Conservation (phyloP, 2,329 filamentous ascomycete genomes). For the Fusarium burgessii region DNA sequence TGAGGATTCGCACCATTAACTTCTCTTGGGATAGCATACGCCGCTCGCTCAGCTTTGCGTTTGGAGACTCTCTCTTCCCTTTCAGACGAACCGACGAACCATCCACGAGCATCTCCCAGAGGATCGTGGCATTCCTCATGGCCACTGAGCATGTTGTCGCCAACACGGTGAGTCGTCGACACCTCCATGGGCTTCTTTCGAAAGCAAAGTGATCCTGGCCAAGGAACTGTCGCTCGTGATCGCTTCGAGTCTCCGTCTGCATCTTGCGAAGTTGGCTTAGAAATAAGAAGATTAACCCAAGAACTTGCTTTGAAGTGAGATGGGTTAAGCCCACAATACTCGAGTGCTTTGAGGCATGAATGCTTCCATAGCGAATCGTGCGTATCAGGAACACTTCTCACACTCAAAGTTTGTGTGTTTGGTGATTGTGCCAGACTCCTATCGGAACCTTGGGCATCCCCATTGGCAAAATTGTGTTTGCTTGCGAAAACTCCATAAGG, state of each 20-base stretch:
- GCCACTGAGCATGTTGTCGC: conserved; percentile 54
- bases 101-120: conserved; percentile 60
- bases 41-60: conserved; percentile 65
- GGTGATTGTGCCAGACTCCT: conserved; percentile 61
- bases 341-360: conserved; percentile 63
- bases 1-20: conserved; percentile 57
- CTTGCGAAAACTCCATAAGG: conserved; percentile 61
- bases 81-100: conserved; percentile 59
- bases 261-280: conserved; percentile 59
- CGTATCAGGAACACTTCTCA: conserved; percentile 56
- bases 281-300: conserved; percentile 65
- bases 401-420: conserved; percentile 62
- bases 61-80: conserved; percentile 61
- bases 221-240: conserved; percentile 60
- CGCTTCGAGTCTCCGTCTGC: conserved; percentile 57
- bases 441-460: conserved; percentile 49
- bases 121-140: conserved; percentile 62
- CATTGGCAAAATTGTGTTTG: conserved; percentile 39
- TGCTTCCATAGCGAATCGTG: conserved; percentile 62
- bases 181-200: conserved; percentile 60
- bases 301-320: conserved; percentile 57
- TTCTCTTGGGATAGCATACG: conserved; percentile 57
- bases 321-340: conserved; percentile 62
- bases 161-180: conserved; percentile 54
- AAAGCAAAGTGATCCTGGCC: conserved; percentile 67